Evolutionary conservation across 1,139 yeast species (phyloP).

Genomic region (Kazachstania sp.): DNA sequence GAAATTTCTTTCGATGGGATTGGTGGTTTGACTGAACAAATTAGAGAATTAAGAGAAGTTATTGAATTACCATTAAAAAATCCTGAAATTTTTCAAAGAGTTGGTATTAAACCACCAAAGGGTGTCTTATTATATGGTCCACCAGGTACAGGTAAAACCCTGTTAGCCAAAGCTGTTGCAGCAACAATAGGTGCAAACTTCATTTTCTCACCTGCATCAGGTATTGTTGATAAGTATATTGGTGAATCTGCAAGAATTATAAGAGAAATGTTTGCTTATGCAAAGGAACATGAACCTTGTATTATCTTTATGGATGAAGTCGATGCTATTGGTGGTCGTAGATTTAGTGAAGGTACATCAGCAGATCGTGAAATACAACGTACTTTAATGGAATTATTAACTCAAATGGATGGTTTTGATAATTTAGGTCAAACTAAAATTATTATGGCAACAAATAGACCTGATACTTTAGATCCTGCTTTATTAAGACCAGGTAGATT

Average conservation of each 20-base stretch:
- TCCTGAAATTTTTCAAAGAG: slow-evolving; percentile 91
- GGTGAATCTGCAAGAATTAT: slow-evolving; percentile 97
- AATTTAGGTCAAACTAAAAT: slow-evolving; percentile 95
- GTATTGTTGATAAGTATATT: slow-evolving; percentile 95
- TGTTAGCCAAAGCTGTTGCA: slow-evolving; percentile 95
- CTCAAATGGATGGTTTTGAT: slow-evolving; percentile 99
- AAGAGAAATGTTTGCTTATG: slow-evolving; percentile 98
- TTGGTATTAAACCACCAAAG: slow-evolving; percentile 96
- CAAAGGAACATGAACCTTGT: slow-evolving; percentile 97
- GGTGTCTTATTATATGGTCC: slow-evolving; percentile 97
- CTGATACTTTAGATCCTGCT: slow-evolving; percentile 99
- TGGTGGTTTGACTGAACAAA: slow-evolving; percentile 95
- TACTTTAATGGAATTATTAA: slow-evolving; percentile 93
- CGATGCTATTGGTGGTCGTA: slow-evolving; percentile 98
- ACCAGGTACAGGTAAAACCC: slow-evolving; percentile 98
- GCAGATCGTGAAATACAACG: slow-evolving; percentile 99
- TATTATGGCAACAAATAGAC: slow-evolving; percentile 98
- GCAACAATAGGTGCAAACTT: slow-evolving; percentile 98
- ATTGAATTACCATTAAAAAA: slow-evolving; percentile 95
- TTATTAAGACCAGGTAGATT: slow-evolving; percentile 95
- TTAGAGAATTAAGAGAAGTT: slow-evolving; percentile 93
- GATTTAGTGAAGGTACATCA: slow-evolving; percentile 97
- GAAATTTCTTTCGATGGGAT: slow-evolving; percentile 90
- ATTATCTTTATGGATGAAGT: slow-evolving; percentile 98
- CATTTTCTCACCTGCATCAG: slow-evolving; percentile 95